phyloP scores from a whole-genome alignment of 2,329 filamentous ascomycete species.

The Fusarium concolor region DNA sequence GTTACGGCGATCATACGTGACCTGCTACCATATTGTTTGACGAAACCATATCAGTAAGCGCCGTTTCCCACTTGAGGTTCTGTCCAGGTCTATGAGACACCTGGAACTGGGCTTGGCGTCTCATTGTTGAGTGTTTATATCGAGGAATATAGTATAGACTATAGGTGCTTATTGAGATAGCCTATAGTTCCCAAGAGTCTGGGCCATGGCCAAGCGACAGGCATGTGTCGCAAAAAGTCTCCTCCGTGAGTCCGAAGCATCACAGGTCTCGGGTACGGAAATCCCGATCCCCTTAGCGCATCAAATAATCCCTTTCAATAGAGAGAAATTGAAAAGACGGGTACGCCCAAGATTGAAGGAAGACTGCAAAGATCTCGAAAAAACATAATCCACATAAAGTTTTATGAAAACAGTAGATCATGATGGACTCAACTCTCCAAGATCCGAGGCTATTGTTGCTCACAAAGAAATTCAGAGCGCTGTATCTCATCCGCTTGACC shows the following conservation, averaged over 20 bases:
- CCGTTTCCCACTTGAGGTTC: slow-evolving; percentile 9
- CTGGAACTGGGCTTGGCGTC: slow-evolving; percentile 5
- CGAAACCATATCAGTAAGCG: slow-evolving; percentile 17
- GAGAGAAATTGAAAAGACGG: background rate
- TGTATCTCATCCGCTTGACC: background rate
- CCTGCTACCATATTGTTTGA: slow-evolving; percentile 24
- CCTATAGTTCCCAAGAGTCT: slow-evolving; percentile 7
- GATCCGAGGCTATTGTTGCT: no score
- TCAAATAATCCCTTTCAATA: background rate
- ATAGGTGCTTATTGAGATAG: slow-evolving; percentile 4
- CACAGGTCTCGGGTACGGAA: slow-evolving; percentile 41
- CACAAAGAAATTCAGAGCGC: background rate
- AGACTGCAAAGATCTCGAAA: background rate
- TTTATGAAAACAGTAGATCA: background rate
- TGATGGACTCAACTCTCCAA: background rate
- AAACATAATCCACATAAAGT: no score
- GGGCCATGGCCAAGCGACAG: slow-evolving; percentile 11
- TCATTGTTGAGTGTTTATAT: slow-evolving; percentile 4
- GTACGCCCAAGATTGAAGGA: background rate
- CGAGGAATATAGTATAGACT: slow-evolving; percentile 5
- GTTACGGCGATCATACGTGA: slow-evolving; percentile 30
- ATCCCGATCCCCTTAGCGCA: slow-evolving; percentile 35
- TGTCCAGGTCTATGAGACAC: slow-evolving; percentile 5
- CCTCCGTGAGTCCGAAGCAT: slow-evolving; percentile 14
- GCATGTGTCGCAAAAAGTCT: slow-evolving; percentile 26